Conservation (phyloP, 148 eudicot species). For the Rhododendron williamsianum region DNA sequence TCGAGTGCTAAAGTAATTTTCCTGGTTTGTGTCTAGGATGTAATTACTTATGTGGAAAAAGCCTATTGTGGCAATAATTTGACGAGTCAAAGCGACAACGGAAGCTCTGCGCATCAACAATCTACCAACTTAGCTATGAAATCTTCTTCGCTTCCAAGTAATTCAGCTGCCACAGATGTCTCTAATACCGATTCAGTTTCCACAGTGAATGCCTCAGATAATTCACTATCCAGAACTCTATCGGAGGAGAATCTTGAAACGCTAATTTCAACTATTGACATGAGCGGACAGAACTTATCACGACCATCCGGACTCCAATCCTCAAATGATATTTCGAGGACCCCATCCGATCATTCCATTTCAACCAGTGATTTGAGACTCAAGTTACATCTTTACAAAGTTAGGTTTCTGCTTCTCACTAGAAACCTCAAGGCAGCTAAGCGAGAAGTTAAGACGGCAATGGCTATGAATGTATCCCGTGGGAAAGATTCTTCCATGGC, state of each 20-base stretch:
- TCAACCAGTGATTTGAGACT: constrained; percentile 63
- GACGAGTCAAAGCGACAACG: constrained; percentile 56
- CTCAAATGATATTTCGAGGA: constrained; percentile 42
- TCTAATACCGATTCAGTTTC: constrained; percentile 41
- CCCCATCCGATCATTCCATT: constrained; percentile 47
- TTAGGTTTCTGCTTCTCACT: constrained; percentile 64
- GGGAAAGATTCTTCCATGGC: constrained; percentile 81
- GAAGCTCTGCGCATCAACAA: constrained; percentile 50
- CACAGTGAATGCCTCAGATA: constrained; percentile 40
- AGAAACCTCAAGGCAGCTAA: constrained; percentile 89
- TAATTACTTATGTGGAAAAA: constrained; percentile 69
- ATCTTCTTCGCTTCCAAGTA: constrained; percentile 56
- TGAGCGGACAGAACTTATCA: constrained; percentile 51
- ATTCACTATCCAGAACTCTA: constrained; percentile 64
- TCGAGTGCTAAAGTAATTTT: not conserved
- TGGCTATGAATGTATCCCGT: constrained; percentile 77
- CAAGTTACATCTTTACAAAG: constrained; percentile 73
- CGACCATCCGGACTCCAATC: constrained; percentile 46
- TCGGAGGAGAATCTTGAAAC: constrained; percentile 83
- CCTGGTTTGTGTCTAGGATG: constrained; percentile 50
- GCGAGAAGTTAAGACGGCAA: constrained; percentile 80
- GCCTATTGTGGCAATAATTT: constrained; percentile 49
- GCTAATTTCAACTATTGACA: constrained; percentile 64
- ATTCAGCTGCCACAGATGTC: constrained; percentile 45
- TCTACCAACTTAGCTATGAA: constrained; percentile 40